Conservation (phyloP, 1,284 basidiomycete genomes). For the Puccinia polysora region DNA sequence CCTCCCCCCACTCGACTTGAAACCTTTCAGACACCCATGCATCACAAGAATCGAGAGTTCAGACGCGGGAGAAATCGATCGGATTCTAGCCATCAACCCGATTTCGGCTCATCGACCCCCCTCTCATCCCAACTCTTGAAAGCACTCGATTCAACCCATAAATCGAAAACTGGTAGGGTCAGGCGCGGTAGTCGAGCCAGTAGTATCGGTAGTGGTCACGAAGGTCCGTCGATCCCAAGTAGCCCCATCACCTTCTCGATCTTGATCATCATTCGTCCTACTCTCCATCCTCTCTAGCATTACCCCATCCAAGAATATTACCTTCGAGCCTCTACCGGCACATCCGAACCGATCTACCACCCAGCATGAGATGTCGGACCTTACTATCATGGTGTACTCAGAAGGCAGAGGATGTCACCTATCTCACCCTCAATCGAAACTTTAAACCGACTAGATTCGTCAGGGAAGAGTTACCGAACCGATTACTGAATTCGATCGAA, state of each 20-base stretch:
- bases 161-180: too few relatives aligned
- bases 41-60: slow-evolving; percentile 32
- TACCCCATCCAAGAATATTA: slow-evolving; percentile 25
- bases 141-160: background rate
- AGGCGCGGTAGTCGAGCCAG: slow-evolving; percentile 33
- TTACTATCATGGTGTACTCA: slow-evolving; percentile 36
- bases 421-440: background rate
- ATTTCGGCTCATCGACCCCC: slow-evolving; percentile 1
- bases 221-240: background rate
- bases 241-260: background rate
- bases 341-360: slow-evolving; percentile 18
- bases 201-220: slow-evolving; percentile 38
- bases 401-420: slow-evolving; percentile 29
- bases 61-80: slow-evolving; percentile 1
- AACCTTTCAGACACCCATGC: slow-evolving; percentile 41
- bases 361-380: slow-evolving; percentile 28
- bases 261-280: background rate
- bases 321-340: slow-evolving; percentile 15
- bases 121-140: slow-evolving; percentile 10
- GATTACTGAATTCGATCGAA: background rate
- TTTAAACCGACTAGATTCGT: slow-evolving; percentile 26
- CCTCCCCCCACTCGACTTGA: slow-evolving; percentile 3
- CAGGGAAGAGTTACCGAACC: slow-evolving; percentile 7
- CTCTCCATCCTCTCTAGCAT: background rate
- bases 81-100: background rate